Conservation (phyloP, 2,329 filamentous ascomycete species). For the Fusarium illudens region DNA sequence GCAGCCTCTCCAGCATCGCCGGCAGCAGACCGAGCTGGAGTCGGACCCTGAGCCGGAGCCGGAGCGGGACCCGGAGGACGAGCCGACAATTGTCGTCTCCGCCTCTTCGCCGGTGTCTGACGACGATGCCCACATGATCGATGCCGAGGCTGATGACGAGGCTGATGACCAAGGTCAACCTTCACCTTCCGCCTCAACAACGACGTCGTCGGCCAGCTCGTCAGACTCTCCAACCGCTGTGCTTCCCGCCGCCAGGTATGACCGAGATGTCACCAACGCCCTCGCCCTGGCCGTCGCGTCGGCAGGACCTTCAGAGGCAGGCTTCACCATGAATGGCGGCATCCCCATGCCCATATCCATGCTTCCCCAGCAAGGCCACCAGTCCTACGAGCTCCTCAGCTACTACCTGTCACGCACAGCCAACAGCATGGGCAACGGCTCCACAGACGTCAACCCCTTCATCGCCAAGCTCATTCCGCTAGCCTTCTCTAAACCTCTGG, state of each 20-base stretch:
- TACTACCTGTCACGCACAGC: slow-evolving; percentile 56
- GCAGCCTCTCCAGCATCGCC: slow-evolving; percentile 11
- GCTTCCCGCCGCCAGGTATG: slow-evolving; percentile 18
- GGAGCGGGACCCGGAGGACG: slow-evolving; percentile 24
- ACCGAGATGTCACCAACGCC: slow-evolving; percentile 31
- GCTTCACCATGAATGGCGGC: slow-evolving; percentile 19
- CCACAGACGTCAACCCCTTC: slow-evolving; percentile 56
- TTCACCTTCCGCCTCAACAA: slow-evolving; percentile 32
- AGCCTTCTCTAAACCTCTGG: slow-evolving; percentile 55
- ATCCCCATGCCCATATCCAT: slow-evolving; percentile 43
- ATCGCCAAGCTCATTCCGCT: slow-evolving; percentile 56
- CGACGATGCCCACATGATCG: slow-evolving; percentile 38
- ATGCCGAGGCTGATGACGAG: slow-evolving; percentile 36
- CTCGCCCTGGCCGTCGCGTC: slow-evolving; percentile 29
- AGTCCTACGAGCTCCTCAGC: slow-evolving; percentile 55
- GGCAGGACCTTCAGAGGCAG: slow-evolving; percentile 5
- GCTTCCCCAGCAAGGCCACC: slow-evolving; percentile 44
- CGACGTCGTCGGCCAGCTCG: slow-evolving; percentile 28
- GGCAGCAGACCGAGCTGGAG: slow-evolving; percentile 4
- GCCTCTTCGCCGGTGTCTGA: slow-evolving; percentile 27
- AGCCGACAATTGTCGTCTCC: slow-evolving; percentile 10
- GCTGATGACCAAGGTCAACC: slow-evolving; percentile 12
- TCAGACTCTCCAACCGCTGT: slow-evolving; percentile 21
- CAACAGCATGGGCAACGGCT: slow-evolving; percentile 58
- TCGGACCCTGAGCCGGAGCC: slow-evolving; percentile 24